These are phyloP conservation scores for Peronospora destructor DNA, from an alignment of 352 stramenopile species.

Conservation along the genomic window DNA sequence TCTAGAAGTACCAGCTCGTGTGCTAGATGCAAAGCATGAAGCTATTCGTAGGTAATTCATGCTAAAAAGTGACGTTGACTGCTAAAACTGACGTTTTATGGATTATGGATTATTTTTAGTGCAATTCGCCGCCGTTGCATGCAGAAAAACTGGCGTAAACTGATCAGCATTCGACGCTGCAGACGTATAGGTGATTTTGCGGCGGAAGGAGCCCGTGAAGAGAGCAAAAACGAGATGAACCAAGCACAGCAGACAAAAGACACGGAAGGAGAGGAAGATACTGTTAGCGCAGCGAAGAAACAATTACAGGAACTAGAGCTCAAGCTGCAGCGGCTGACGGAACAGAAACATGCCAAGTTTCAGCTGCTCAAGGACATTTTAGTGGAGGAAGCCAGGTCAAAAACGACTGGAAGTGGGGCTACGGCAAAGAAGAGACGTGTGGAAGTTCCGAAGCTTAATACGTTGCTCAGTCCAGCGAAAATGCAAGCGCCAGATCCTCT, in stretches of 20 bases:
- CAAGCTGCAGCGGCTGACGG: slow-evolving; percentile 41
- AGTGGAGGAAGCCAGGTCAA: slow-evolving; percentile 53
- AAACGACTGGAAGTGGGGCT: slow-evolving; percentile 20
- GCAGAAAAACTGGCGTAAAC: slow-evolving; percentile 81
- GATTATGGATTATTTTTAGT: slow-evolving; percentile 23
- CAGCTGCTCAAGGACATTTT: slow-evolving; percentile 67
- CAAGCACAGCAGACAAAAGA: slow-evolving; percentile 11
- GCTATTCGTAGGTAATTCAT: slow-evolving; percentile 42
- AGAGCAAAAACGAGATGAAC: slow-evolving; percentile 14
- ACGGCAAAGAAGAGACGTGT: slow-evolving; percentile 34
- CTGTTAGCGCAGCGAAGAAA: slow-evolving; percentile 21
- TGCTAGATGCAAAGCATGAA: slow-evolving; percentile 32
- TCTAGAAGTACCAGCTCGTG: slow-evolving; percentile 20
- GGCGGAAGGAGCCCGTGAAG: slow-evolving; percentile 8
- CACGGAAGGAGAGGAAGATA: slow-evolving; percentile 22
- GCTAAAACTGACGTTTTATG: not conserved
- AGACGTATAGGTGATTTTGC: slow-evolving; percentile 20
- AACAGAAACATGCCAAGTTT: slow-evolving; percentile 73
- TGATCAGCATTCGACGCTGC: slow-evolving; percentile 46
- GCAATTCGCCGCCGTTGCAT: slow-evolving; percentile 56
- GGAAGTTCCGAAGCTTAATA: slow-evolving; percentile 19
- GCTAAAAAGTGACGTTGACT: not conserved
- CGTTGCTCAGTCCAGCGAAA: slow-evolving; percentile 17
- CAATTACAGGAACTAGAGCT: slow-evolving; percentile 43
- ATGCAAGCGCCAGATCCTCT: slow-evolving; percentile 10